These are phyloP conservation scores for Phytopythium boreale DNA, from an alignment of 352 stramenopile species.

Conservation along the genomic window DNA sequence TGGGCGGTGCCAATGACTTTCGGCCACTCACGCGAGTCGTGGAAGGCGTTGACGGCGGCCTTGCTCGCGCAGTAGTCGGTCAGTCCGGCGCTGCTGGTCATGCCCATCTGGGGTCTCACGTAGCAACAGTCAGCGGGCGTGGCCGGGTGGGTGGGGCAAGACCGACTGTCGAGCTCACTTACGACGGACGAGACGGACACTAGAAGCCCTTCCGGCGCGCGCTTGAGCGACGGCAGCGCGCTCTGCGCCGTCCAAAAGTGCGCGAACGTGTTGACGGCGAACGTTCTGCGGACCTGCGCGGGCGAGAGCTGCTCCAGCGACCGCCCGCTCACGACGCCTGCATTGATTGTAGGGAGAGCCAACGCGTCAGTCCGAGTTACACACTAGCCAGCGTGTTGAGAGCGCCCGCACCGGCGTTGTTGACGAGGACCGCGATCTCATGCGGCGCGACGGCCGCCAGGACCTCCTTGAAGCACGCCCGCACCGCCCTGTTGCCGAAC, in stretches of 20 bases:
- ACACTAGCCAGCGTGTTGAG: not conserved
- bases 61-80: conserved; percentile 82
- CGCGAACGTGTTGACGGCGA: conserved; percentile 59
- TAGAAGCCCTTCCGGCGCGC: conserved; percentile 39
- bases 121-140: not conserved
- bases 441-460: conserved; percentile 28
- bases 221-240: conserved; percentile 64
- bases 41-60: conserved; percentile 67
- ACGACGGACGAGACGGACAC: conserved; percentile 79
- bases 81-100: conserved; percentile 57
- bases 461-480: conserved; percentile 25
- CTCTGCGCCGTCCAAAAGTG: conserved; percentile 75
- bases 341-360: not conserved
- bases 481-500: conserved; percentile 23
- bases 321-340: conserved; percentile 44
- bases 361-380: not conserved
- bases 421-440: conserved; percentile 51
- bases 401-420: conserved; percentile 42
- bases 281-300: conserved; percentile 45
- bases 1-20: not conserved
- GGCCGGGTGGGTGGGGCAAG: not conserved
- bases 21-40: conserved; percentile 53
- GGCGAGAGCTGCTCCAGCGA: conserved; percentile 36
- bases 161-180: not conserved
- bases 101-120: conserved; percentile 41